A percentile compares a stretch with the other conserved stretches of the same genome.
Conservation (phyloP, 768 basidiomycete species). For the Boletus rufocinnamomeus region DNA sequence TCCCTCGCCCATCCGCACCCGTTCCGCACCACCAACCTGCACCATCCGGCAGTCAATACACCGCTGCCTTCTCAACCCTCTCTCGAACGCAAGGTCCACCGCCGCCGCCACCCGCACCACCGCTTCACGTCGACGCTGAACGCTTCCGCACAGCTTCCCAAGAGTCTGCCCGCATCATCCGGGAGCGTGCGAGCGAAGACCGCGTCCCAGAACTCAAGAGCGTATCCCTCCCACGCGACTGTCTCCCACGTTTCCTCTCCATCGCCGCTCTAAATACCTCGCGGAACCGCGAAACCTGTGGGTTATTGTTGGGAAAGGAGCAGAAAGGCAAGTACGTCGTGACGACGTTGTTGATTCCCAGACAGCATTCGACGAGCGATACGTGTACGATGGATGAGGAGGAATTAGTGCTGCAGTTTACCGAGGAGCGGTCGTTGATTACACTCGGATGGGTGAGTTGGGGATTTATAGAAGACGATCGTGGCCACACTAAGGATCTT, state of each 20-base stretch:
- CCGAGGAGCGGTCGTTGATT: constrained; percentile 76
- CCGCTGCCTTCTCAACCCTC: constrained; percentile 27
- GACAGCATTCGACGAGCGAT: constrained; percentile 84
- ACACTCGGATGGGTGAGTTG: constrained; percentile 86
- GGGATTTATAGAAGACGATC: neutral
- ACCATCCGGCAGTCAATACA: constrained; percentile 18
- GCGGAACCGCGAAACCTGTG: constrained; percentile 84
- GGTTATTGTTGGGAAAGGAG: constrained; percentile 73
- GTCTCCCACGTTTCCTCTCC: constrained; percentile 72
- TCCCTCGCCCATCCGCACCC: constrained; percentile 38
- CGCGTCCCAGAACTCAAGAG: constrained; percentile 52
- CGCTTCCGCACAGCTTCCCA: constrained; percentile 37
- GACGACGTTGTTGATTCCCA: constrained; percentile 85
- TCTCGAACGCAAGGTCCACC: constrained; percentile 31
- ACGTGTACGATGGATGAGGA: constrained; percentile 94
- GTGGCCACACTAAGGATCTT: neutral
- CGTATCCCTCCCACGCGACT: constrained; percentile 69
- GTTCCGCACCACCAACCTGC: constrained; percentile 12
- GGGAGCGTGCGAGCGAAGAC: constrained; percentile 35
- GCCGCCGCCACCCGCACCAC: constrained; percentile 23
- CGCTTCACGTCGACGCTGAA: constrained; percentile 28
- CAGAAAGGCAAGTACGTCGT: constrained; percentile 63
- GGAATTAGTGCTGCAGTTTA: constrained; percentile 82
- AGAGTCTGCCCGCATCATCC: constrained; percentile 37
- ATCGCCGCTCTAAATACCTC: constrained; percentile 80